Evolutionary conservation across 208 protist species (phyloP).

Genomic region (Leishmania guyanensis): DNA sequence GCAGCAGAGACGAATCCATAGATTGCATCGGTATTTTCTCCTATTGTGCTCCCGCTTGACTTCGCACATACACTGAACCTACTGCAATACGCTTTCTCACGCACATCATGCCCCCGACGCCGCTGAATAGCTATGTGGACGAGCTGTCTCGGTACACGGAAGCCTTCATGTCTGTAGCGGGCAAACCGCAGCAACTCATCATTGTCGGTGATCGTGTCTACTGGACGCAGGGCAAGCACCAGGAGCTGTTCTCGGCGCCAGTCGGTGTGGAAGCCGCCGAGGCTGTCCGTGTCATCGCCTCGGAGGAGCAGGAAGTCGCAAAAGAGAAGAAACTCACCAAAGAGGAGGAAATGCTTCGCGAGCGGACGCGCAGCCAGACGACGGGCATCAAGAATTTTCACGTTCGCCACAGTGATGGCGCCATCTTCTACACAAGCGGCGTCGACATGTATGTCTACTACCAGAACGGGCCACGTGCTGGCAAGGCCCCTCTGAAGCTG

Average conservation of each 20-base stretch:
- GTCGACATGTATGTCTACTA: slow-evolving; percentile 71
- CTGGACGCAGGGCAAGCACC: slow-evolving; percentile 80
- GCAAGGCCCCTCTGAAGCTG: slow-evolving; percentile 51
- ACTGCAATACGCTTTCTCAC: not conserved
- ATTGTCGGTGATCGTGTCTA: slow-evolving; percentile 62
- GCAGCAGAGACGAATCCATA: not conserved
- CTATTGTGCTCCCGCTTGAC: too few relatives aligned
- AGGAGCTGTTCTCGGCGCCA: slow-evolving; percentile 60
- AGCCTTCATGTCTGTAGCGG: slow-evolving; percentile 31
- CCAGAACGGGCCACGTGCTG: slow-evolving; percentile 38
- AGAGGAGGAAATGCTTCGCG: slow-evolving; percentile 85
- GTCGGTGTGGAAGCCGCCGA: slow-evolving; percentile 19
- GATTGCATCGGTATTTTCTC: not conserved
- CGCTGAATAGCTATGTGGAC: slow-evolving; percentile 44
- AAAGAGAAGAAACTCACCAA: slow-evolving; percentile 45
- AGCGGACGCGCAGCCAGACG: slow-evolving; percentile 62
- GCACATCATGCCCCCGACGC: slow-evolving; percentile 17
- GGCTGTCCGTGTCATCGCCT: slow-evolving; percentile 26
- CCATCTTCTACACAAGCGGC: slow-evolving; percentile 69
- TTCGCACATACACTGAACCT: not conserved
- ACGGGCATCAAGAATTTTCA: slow-evolving; percentile 69
- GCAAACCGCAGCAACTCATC: slow-evolving; percentile 67
- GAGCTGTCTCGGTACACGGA: slow-evolving; percentile 45
- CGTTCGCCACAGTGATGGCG: slow-evolving; percentile 52
- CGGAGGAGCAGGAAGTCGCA: not conserved